These are phyloP conservation scores for Nymphaea colorata DNA, from an alignment of 164 flowering plant genomes.

Conservation along the genomic window DNA sequence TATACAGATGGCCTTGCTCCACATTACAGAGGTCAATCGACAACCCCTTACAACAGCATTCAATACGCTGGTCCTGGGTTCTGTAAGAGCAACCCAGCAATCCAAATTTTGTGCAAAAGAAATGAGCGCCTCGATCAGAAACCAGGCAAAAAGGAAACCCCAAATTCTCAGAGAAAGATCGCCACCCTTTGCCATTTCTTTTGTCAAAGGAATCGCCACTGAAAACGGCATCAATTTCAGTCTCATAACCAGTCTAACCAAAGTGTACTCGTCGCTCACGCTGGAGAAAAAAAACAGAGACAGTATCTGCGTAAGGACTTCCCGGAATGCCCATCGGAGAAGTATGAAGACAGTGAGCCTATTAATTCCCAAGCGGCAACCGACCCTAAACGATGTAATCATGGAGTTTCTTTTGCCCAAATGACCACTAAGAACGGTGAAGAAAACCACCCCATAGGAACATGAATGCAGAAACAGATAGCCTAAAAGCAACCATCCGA, in stretches of 20 bases:
- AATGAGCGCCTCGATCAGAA: conserved; percentile 49
- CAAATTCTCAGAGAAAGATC: conserved; percentile 58
- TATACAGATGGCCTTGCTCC: conserved; percentile 54
- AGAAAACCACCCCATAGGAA: conserved; percentile 57
- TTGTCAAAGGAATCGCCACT: conserved; percentile 49
- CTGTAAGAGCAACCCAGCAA: conserved; percentile 82
- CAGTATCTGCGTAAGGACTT: conserved; percentile 78
- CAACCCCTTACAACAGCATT: conserved; percentile 83
- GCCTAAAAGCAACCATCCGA: conserved; percentile 83
- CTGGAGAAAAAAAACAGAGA: conserved; percentile 88
- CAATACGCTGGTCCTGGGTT: conserved; percentile 58
- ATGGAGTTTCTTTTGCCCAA: conserved; percentile 38
- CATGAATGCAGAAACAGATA: conserved; percentile 73
- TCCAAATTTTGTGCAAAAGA: conserved; percentile 62
- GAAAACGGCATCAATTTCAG: conserved; percentile 94
- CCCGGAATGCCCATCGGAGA: conserved; percentile 92
- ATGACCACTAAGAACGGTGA: conserved; percentile 45
- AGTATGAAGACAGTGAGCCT: conserved; percentile 73
- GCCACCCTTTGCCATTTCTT: neutral
- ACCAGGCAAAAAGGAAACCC: conserved; percentile 64
- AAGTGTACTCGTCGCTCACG: conserved; percentile 73
- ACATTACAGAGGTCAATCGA: conserved; percentile 53
- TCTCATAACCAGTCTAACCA: conserved; percentile 75
- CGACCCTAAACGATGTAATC: conserved; percentile 37
- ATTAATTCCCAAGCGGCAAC: conserved; percentile 57